These are phyloP conservation scores for Pueraria montana DNA, from an alignment of 306 rosid species.

Conservation along the genomic window DNA sequence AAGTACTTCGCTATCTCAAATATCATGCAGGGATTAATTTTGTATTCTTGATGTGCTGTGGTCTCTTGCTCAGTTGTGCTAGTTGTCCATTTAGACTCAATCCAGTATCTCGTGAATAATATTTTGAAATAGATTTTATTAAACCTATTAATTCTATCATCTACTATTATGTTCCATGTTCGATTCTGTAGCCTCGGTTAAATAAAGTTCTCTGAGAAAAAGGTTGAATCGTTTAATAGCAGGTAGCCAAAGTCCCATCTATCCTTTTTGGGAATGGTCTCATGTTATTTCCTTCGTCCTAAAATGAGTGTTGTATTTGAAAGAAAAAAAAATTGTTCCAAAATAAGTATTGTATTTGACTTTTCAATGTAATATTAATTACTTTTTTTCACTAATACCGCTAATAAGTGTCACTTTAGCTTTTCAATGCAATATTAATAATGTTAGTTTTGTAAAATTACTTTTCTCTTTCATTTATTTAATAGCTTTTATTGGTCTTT, in stretches of 20 bases:
- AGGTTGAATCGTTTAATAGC: neutral
- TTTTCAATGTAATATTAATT: too few species aligned
- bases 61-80: slow-evolving; percentile 15
- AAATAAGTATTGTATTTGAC: too few species aligned
- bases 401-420: too few species aligned
- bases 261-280: neutral
- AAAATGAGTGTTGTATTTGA: too few species aligned
- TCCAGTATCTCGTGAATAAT: slow-evolving; percentile 26
- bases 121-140: slow-evolving; percentile 21
- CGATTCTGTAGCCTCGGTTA: neutral
- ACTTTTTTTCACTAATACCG: too few species aligned
- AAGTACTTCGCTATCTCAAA: slow-evolving; percentile 20
- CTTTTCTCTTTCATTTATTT: too few species aligned
- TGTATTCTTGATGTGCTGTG: slow-evolving; percentile 31
- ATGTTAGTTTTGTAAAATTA: too few species aligned
- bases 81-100: slow-evolving; percentile 19
- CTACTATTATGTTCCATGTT: slow-evolving; percentile 10
- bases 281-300: too few species aligned
- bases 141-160: neutral
- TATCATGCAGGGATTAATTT: slow-evolving; percentile 25
- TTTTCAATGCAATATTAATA: too few species aligned
- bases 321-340: too few species aligned
- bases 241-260: neutral
- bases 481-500: too few species aligned
- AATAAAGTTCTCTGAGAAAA: neutral